phyloP scores from a whole-genome alignment of 1,284 basidiomycete genomes.

The Afroboletus lepidellus region DNA sequence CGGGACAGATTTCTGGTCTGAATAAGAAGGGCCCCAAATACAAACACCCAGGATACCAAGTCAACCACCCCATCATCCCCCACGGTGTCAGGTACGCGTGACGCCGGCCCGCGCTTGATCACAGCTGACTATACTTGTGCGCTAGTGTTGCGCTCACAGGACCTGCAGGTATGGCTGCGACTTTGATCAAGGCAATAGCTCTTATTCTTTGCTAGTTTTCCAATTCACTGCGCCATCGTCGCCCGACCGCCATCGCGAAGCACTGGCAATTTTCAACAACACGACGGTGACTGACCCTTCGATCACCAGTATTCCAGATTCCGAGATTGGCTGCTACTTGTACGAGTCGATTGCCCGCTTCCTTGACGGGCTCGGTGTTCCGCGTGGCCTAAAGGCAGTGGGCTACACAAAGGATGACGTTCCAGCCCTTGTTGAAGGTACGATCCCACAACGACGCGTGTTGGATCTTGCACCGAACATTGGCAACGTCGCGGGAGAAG shows the following conservation, averaged over 20 bases:
- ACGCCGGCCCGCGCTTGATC: not conserved
- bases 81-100: slow-evolving; percentile 74
- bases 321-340: slow-evolving; percentile 77
- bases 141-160: slow-evolving; percentile 79
- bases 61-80: slow-evolving; percentile 87
- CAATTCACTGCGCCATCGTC: slow-evolving; percentile 91
- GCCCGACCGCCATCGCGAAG: slow-evolving; percentile 87
- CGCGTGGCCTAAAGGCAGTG: slow-evolving; percentile 83
- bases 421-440: slow-evolving; percentile 76
- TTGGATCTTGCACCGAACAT: slow-evolving; percentile 86
- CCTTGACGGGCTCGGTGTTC: slow-evolving; percentile 84
- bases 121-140: not conserved
- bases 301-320: slow-evolving; percentile 75
- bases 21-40: slow-evolving; percentile 93
- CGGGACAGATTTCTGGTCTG: slow-evolving; percentile 81
- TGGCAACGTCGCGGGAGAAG: slow-evolving; percentile 74
- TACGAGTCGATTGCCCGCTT: slow-evolving; percentile 91
- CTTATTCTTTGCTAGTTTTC: slow-evolving; percentile 58
- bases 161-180: slow-evolving; percentile 58
- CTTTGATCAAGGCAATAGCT: not conserved
- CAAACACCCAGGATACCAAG: slow-evolving; percentile 82
- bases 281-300: slow-evolving; percentile 65
- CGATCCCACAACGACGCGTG: slow-evolving; percentile 84
- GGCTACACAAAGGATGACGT: slow-evolving; percentile 76
- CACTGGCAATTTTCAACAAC: slow-evolving; percentile 79